phyloP scores from a whole-genome alignment of 2,329 filamentous ascomycete genomes.

The Ceratocystiopsis minuta region DNA sequence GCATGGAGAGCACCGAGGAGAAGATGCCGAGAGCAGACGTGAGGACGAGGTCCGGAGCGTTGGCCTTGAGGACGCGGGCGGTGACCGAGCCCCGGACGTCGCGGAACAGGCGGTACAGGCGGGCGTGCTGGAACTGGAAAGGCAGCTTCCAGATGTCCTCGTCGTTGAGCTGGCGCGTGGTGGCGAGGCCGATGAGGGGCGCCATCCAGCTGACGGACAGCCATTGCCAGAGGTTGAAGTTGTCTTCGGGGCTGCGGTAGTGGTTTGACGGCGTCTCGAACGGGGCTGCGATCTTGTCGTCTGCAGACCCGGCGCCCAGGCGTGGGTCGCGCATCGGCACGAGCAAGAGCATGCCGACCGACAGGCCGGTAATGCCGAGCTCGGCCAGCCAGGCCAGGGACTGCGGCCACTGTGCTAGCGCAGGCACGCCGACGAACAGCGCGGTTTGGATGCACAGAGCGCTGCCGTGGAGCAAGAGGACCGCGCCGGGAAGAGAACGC shows the following conservation, averaged over 20 bases:
- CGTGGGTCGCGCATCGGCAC: constrained; percentile 53
- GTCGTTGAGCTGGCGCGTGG: constrained; percentile 48
- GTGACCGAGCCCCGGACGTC: constrained; percentile 57
- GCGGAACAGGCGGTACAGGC: constrained; percentile 57
- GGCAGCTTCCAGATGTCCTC: constrained; percentile 68
- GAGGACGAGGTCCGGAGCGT: constrained; percentile 60
- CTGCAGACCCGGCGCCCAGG: constrained; percentile 25
- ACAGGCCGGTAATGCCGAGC: constrained; percentile 24
- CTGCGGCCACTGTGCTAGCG: constrained; percentile 11
- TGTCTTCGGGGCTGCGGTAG: constrained; percentile 63
- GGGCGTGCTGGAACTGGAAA: constrained; percentile 64
- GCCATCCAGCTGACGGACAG: constrained; percentile 72
- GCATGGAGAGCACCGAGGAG: constrained; percentile 36
- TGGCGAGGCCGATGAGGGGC: constrained; percentile 50
- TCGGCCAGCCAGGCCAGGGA: constrained; percentile 13
- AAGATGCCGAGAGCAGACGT: constrained; percentile 46
- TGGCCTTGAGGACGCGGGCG: constrained; percentile 50
- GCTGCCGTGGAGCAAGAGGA: constrained; percentile 14
- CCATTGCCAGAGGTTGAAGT: constrained; percentile 63
- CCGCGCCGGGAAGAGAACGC: constrained; percentile 12
- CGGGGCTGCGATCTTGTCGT: constrained; percentile 33
- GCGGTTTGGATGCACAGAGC: constrained; percentile 16
- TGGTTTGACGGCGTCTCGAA: constrained; percentile 32
- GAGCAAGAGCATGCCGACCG: constrained; percentile 35
- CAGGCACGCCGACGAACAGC: constrained; percentile 16